Percentiles rank a stretch among this genome's conserved stretches.
These are phyloP conservation scores for Aspergillus affinis DNA, from an alignment of 495 filamentous ascomycete genomes.

Conservation along the genomic window DNA sequence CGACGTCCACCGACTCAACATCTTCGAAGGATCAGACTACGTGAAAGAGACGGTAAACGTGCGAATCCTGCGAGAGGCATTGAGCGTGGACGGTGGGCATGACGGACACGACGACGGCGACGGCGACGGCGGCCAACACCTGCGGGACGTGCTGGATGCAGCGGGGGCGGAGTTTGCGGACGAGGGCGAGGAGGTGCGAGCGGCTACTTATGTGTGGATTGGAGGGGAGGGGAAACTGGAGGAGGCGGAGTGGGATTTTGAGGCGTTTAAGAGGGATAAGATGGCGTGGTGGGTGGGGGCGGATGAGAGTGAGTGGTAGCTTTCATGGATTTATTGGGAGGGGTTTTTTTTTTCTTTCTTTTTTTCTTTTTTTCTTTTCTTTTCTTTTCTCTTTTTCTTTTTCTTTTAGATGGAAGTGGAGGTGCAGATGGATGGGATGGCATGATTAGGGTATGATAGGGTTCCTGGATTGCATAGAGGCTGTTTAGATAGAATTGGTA, in stretches of 20 bases:
- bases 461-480: no score
- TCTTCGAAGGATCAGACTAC: constrained; percentile 82
- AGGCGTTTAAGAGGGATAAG: constrained; percentile 68
- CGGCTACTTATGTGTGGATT: constrained; percentile 80
- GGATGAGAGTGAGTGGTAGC: constrained; percentile 40
- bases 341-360: no score
- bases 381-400: no score
- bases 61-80: constrained; percentile 47
- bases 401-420: no score
- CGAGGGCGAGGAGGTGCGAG: constrained; percentile 54
- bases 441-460: background rate
- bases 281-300: constrained; percentile 52
- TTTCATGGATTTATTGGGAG: no score
- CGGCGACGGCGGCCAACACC: constrained; percentile 20
- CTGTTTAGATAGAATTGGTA: background rate
- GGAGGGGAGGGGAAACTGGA: constrained; percentile 52
- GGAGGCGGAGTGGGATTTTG: constrained; percentile 76
- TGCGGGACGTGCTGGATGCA: constrained; percentile 34
- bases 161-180: constrained; percentile 30
- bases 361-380: no score
- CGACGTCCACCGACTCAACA: constrained; percentile 74
- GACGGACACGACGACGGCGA: constrained; percentile 11
- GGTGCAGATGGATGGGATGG: no score
- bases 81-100: constrained; percentile 14
- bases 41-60: constrained; percentile 59